phyloP scores from a whole-genome alignment of 179 eudicot genomes.

The Silene vulgaris region DNA sequence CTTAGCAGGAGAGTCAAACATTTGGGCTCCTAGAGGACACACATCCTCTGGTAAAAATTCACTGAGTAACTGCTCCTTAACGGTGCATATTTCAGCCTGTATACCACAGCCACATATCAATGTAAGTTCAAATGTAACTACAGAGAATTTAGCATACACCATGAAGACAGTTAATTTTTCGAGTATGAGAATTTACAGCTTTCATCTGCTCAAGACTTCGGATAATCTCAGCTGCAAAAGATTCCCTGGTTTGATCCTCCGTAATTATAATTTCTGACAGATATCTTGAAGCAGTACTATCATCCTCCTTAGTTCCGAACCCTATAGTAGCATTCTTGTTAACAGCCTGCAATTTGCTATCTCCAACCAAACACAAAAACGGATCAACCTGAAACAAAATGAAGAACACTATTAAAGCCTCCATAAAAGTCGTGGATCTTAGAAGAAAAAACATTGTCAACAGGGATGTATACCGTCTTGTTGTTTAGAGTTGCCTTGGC shows the following conservation, averaged over 20 bases:
- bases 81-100: constrained; percentile 52
- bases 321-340: constrained; percentile 31
- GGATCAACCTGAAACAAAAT: constrained; percentile 59
- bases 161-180: constrained; percentile 8
- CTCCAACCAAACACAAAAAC: constrained; percentile 58
- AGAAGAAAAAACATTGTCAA: not conserved
- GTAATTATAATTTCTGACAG: constrained; percentile 46
- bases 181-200: constrained; percentile 36
- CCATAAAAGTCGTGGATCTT: not conserved
- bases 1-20: constrained; percentile 34
- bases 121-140: constrained; percentile 9
- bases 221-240: constrained; percentile 48
- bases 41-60: constrained; percentile 83
- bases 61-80: constrained; percentile 64
- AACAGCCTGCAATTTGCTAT: constrained; percentile 56
- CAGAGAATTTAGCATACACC: constrained; percentile 1
- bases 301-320: constrained; percentile 66
- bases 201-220: constrained; percentile 42
- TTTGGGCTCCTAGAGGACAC: constrained; percentile 62
- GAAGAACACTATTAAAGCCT: not conserved
- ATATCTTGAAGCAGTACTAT: constrained; percentile 43
- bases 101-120: constrained; percentile 24
- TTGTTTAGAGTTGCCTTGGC: constrained; percentile 58
- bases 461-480: constrained; percentile 41
- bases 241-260: constrained; percentile 50